These are phyloP conservation scores for Themeda triandra DNA, from an alignment of 176 grass and related monocot genomes.

Conservation along the genomic window DNA sequence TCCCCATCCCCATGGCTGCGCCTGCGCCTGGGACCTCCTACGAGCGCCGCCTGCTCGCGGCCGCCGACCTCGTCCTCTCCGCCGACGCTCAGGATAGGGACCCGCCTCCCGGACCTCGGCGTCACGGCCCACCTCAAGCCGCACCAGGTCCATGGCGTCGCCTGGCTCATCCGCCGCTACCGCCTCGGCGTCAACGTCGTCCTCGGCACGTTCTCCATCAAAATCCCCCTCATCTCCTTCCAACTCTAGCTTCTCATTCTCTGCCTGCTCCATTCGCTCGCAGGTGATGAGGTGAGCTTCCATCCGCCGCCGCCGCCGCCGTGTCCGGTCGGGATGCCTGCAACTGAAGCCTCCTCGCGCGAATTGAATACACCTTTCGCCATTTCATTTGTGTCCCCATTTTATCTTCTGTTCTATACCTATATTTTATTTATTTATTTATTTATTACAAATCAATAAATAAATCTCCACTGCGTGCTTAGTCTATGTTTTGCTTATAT, in stretches of 20 bases:
- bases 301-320: background rate
- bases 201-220: conserved; percentile 45
- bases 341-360: background rate
- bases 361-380: background rate
- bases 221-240: background rate
- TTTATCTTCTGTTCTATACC: background rate
- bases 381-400: background rate
- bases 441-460: background rate
- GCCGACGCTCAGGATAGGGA: conserved; percentile 5
- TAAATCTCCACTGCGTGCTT: background rate
- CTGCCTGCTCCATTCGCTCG: background rate
- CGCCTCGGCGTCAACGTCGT: conserved; percentile 85
- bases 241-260: background rate
- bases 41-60: conserved; percentile 56
- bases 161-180: conserved; percentile 79
- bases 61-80: conserved; percentile 60
- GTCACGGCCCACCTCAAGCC: conserved; percentile 69
- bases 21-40: conserved; percentile 13
- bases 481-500: background rate
- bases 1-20: background rate
- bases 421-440: background rate
- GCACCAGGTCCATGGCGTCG: conserved; percentile 76
- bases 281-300: conserved; percentile 68
- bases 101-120: conserved; percentile 31
- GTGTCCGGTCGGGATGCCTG: background rate